phyloP scores from a whole-genome alignment of 768 basidiomycete species.

The Pisolithus orientalis region DNA sequence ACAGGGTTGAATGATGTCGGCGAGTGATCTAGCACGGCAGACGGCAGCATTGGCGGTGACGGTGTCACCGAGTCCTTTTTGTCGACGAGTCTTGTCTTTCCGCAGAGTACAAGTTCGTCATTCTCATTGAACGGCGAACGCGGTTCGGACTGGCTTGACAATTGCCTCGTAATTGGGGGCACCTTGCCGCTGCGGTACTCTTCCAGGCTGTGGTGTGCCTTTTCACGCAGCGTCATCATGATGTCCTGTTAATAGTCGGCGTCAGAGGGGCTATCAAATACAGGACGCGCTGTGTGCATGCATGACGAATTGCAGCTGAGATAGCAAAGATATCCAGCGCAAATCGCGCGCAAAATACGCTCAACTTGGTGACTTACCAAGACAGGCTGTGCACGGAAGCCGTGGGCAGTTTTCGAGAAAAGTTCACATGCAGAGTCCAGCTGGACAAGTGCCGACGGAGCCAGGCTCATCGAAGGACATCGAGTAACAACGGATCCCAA shows the following conservation, averaged over 20 bases:
- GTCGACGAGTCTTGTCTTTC: constrained; percentile 58
- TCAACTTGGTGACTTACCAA: constrained; percentile 36
- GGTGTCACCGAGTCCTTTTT: constrained; percentile 56
- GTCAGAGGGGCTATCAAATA: not conserved
- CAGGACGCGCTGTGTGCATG: constrained; percentile 4
- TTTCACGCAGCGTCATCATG: constrained; percentile 58
- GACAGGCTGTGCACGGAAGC: constrained; percentile 60
- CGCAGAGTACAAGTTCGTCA: constrained; percentile 61
- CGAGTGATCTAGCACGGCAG: constrained; percentile 47
- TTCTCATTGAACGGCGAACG: constrained; percentile 44
- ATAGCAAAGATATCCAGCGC: not conserved
- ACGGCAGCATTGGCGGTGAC: constrained; percentile 24
- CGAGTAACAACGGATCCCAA: constrained; percentile 72
- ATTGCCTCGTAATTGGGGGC: constrained; percentile 34
- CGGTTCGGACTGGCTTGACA: constrained; percentile 33
- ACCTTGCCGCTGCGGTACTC: constrained; percentile 57
- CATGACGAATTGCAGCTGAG: not conserved
- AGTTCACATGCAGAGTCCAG: constrained; percentile 71
- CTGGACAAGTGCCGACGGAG: constrained; percentile 67
- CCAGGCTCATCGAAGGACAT: constrained; percentile 74
- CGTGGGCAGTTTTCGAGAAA: constrained; percentile 61
- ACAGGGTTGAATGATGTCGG: constrained; percentile 68
- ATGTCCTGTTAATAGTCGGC: constrained; percentile 39
- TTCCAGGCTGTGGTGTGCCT: constrained; percentile 58
- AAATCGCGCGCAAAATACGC: not conserved